Conservation (phyloP, 176 grass and related monocot species). For the Triticum turgidum region DNA sequence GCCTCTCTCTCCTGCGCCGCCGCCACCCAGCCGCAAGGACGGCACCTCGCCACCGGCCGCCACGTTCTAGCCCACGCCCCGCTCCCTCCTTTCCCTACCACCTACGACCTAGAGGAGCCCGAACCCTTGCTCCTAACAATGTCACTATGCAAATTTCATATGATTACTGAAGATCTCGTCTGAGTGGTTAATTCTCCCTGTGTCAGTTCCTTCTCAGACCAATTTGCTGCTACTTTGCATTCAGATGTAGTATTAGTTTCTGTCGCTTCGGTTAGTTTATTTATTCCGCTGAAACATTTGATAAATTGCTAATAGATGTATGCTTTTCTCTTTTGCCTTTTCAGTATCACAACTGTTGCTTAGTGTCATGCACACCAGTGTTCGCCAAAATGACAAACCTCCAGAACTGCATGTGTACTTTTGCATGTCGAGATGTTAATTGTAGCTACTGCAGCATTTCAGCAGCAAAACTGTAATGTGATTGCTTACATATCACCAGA, state of each 20-base stretch:
- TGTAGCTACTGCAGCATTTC: not conserved
- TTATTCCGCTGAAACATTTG: not conserved
- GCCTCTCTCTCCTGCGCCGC: too few species aligned
- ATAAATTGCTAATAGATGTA: not conserved
- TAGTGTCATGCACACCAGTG: not conserved
- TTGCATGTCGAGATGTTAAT: not conserved
- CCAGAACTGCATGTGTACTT: not conserved
- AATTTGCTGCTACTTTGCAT: conserved; percentile 1
- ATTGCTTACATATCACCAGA: not conserved
- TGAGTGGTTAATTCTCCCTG: not conserved
- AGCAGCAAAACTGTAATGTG: not conserved
- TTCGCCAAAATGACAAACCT: conserved; percentile 1
- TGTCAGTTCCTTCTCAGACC: not conserved
- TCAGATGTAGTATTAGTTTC: not conserved
- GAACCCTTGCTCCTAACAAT: too few species aligned
- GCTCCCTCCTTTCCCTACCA: too few species aligned
- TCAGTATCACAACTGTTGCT: not conserved
- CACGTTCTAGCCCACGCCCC: too few species aligned
- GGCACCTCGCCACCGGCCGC: too few species aligned
- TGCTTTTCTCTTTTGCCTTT: not conserved
- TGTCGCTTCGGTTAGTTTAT: not conserved
- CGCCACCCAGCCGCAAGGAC: too few species aligned
- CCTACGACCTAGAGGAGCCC: too few species aligned
- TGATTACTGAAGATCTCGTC: not conserved
- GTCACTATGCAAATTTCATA: not conserved